Base-by-base conservation (phyloP, 257 asterid genomes). In the Rauvolfia tetraphylla region DNA sequence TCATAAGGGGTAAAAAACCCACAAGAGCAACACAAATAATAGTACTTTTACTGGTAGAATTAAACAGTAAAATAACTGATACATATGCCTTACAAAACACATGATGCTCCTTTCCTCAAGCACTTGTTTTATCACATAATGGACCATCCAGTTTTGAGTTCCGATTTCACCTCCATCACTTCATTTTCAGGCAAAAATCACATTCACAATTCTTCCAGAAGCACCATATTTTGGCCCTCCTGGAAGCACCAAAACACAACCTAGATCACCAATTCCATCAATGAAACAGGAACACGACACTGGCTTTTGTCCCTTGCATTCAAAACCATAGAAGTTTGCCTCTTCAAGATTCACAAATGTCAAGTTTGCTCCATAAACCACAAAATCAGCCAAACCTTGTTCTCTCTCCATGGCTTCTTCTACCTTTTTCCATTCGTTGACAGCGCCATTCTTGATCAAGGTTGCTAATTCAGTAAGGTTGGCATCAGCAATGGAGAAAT, bases 191-290 rank as follows among this genome's bases (percentile, higher is more conserved):
- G 94, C 86, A 95, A 78, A n/a, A 49, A 82, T 81, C 61, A 81
- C 81, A n/a, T 68, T 84, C 54, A 92, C 86, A 46, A 34, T 51
- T 83, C 87, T 85, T 23, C 92, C 93, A 42, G 42, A 78, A 3
- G 41, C 41, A 15, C 46, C 81, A 7, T 71, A 75, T 3, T 44
- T 66, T 4, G 82, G 75, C 58, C 80, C 84, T 3, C 17, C 44
- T 8, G 92, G 92, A 25, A 87, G 90, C 77, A 95, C 90, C 75
- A 95, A 51, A 74, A 92, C 87, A 10, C 83, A 84, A 29, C 99
- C 99, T 11, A 82, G 74, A 5, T 91, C 96, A 1, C 97, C 97
- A 36, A 90, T 89, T 3, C 94, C 94, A n/a, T 92, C 94, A 22
- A 91, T 73, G 10, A 46, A 29, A 48, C 82, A 91, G 61, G 88